Evolutionary conservation across 176 grass and related monocot species (phyloP), one percentile per base, ranked within the genome.

Genomic region (Oryza australiensis): DNA sequence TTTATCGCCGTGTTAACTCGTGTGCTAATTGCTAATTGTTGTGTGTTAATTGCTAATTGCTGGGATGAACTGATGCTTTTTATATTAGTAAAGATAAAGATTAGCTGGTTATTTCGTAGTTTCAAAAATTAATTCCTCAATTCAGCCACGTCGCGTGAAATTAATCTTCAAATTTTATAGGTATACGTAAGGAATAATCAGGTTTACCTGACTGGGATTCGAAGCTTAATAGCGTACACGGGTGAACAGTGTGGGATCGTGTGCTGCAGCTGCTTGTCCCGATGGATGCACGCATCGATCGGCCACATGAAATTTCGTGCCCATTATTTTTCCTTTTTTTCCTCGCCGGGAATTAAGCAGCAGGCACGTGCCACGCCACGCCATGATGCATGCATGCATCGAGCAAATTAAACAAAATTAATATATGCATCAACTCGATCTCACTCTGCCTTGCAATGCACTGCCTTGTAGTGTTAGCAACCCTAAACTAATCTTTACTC

Each of bases 181-280:
- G 38, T 40, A 37, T 37, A 37, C 2, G 35, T 37, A 37, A 37
- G 7, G 38, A 40, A 18, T 49, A 49, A 16, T 49, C 14, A 49
- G 4, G 4, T 16, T 16, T 22, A 55, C 51, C 18, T 55, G 13
- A n/a, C 51, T 55, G 16, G n/a, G 20, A 55, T 55, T 55, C 51
- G 51, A 55, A 55, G 38, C 23, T 26, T 72, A 73, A 82, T 68
- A 59, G 62, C 55, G 70, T 57, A 24, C 82, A 89, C 78, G 66
- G 83, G 72, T 66, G 83, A 86, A 77, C 78, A 86, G 78, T 73
- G 65, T 77, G 83, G 78, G 87, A 86, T 85, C 72, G 57, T 77
- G 78, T 45, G 76, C 33, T 15, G 15, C 4, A 16, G 67, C 60
- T 26, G 81, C 59, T 66, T 66, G 81, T 75, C 81, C 65, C 60